Base-by-base conservation (phyloP, 2,329 filamentous ascomycete genomes). In the Penicillium sp. region DNA sequence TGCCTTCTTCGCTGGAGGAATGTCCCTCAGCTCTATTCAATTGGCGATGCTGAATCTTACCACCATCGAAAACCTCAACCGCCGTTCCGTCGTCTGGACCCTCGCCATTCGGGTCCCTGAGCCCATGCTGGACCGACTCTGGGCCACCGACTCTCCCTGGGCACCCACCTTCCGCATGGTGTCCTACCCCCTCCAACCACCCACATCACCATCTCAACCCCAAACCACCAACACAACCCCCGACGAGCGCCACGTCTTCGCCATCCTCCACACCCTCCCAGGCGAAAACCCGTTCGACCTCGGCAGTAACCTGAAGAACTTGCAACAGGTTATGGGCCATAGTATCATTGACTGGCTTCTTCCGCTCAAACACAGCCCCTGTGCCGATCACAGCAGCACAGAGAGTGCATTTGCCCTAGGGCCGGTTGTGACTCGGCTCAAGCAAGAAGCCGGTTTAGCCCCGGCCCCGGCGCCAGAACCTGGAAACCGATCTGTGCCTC, bases 211-310 rank as follows among this genome's bases (percentile, higher is more conserved):
- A 35, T 50, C 44, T 6, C 43, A 66, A n/a, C 61, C 46, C 59
- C 58, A 65, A 50, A 47, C 58, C 46, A 65, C 37, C 55, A 59
- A 52, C 69, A 5, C 74, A 79, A 35, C 83, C 84, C 62, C 67
- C 72, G 44, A 79, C 2, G 85, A 86, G 24, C 81, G 78, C 5
- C 84, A 88, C 31, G 89, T 85, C 11, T 98, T 96, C 71, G 92
- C 91, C 13, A 89, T 98, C 41, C 79, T 97, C 2, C 83, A 85
- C 60, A 91, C 89, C 0, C 80, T 86, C 3, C 83, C 85, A 0
- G 88, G 90, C 10, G 88, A 95, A 66, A 96, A 96, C 66, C 91
- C 92, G 0, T 99, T 92, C 87, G 86, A 96, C 67, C 78, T 95
- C 0, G 91, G 90, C 2, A 78, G 73, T 33, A 77, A 78, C 9